phyloP scores from a whole-genome alignment of 148 eudicot species.

The Nepenthes mirabilis region DNA sequence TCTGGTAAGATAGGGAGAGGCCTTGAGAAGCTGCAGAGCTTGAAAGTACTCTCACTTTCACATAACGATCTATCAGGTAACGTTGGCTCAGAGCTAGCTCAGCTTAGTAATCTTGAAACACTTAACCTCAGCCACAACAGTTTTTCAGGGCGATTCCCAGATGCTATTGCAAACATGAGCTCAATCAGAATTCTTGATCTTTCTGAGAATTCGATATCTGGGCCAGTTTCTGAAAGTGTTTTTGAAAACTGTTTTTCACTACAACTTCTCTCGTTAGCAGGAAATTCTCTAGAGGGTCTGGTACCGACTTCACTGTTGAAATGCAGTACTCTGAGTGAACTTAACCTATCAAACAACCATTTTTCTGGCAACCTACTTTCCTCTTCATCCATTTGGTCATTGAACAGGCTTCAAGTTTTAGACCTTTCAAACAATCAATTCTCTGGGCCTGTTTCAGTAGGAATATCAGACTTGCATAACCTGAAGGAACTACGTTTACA shows the following conservation, averaged over 20 bases:
- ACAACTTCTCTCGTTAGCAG: constrained; percentile 50
- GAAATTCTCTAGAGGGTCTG: constrained; percentile 55
- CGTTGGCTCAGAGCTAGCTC: constrained; percentile 33
- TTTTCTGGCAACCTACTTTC: constrained; percentile 54
- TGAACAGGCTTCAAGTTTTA: constrained; percentile 54
- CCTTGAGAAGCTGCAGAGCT: constrained; percentile 40
- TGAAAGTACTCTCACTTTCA: constrained; percentile 48
- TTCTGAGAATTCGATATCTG: constrained; percentile 46
- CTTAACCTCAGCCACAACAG: constrained; percentile 60
- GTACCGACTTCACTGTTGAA: constrained; percentile 42
- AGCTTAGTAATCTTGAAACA: constrained; percentile 28
- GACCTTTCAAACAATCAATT: constrained; percentile 63
- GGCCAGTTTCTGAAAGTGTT: constrained; percentile 41
- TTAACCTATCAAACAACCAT: constrained; percentile 62
- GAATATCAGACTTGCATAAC: constrained; percentile 42
- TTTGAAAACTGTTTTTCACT: constrained; percentile 34
- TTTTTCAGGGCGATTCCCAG: constrained; percentile 48
- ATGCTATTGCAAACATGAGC: constrained; percentile 14
- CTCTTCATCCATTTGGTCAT: constrained; percentile 32
- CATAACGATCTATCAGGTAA: constrained; percentile 51
- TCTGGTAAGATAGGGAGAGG: constrained; percentile 79
- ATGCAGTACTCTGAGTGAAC: constrained; percentile 35
- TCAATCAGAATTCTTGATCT: constrained; percentile 54
- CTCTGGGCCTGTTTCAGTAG: constrained; percentile 47
- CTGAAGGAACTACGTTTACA: constrained; percentile 49